Evolutionary conservation across 805 yeast species (phyloP), one percentile per base, ranked within the genome.

Genomic region (Lipomyces mesembrius): DNA sequence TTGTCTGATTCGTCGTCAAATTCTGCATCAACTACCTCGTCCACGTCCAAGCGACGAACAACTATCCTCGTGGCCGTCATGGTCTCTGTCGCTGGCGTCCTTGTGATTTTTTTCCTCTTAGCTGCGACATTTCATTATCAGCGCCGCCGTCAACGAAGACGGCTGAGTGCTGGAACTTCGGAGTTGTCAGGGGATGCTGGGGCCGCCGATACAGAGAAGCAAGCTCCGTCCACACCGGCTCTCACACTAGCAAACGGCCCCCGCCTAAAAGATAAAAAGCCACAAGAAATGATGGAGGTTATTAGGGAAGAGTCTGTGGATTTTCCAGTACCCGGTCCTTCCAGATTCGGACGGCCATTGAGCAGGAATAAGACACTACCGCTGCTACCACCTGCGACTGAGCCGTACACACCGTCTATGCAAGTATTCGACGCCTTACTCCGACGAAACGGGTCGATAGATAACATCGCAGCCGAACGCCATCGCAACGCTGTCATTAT

Each of bases 41-140:
- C 55, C 27, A 3, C 17, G 27, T 52, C 55, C 55, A 52, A 20
- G 25, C 27, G 32, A 22, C 32, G 32, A 22, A 52, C 55, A 27
- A 52, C 55, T 11, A 52, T 52, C 17, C 55, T 52, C 14, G 55
- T 52, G 32, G 55, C 55, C 20, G 55, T 52, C 27, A 52, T 52
- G 0, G 55, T 52, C 1, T 52, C 55, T 14, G 55, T 52, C 55
- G 55, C 55, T 6, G 34, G 34, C 34, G 17, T 52, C 27, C 55
- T 52, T 20, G 55, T 52, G 12, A 22, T 52, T 14, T n/a, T 52
- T 17, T 52, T 52, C 32, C 32, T 52, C 27, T 8, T 52, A 32
- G 17, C 25, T 27, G 27, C n/a, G 3, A 22, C 20, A 6, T 6
- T 27, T 34, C 55, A 27, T 27, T 52, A 17, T 52, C 55, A 52